phyloP scores from a whole-genome alignment of 2,329 filamentous ascomycete species.

The Fusarium setosum region DNA sequence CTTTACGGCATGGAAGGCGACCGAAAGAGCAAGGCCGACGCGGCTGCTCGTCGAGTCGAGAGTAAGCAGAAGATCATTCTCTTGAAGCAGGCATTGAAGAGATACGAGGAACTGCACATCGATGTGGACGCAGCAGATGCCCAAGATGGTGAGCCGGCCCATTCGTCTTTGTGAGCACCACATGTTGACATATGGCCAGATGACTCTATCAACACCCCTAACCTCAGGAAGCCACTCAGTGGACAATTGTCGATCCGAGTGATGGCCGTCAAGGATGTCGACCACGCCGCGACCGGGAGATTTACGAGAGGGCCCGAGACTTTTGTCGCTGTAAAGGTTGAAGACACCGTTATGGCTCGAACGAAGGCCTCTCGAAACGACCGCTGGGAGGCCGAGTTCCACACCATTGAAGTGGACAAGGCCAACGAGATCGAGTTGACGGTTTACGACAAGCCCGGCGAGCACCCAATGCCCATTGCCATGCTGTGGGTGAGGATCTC shows the following conservation, averaged over 20 bases:
- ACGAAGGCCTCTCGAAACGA: constrained; percentile 89
- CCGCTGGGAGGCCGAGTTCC: constrained; percentile 90
- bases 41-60: constrained; percentile 88
- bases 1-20: constrained; percentile 98
- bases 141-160: constrained; percentile 75
- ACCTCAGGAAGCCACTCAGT: constrained; percentile 94
- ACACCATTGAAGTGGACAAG: constrained; percentile 95
- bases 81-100: constrained; percentile 92
- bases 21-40: constrained; percentile 93
- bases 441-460: constrained; percentile 94
- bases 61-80: constrained; percentile 98
- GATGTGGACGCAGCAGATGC: constrained; percentile 85
- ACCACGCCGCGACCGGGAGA: constrained; percentile 85
- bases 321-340: constrained; percentile 95
- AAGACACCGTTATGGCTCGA: constrained; percentile 90
- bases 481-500: constrained; percentile 97
- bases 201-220: constrained; percentile 95
- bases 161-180: not conserved
- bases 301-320: constrained; percentile 95
- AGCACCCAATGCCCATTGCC: constrained; percentile 91
- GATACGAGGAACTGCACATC: constrained; percentile 97
- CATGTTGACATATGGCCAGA: constrained; percentile 64
- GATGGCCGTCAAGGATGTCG: constrained; percentile 91
- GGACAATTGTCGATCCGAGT: constrained; percentile 90
- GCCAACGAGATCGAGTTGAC: constrained; percentile 98